These are phyloP conservation scores for Rhododendron kiyosumense DNA, from an alignment of 148 eudicot species.

Conservation along the genomic window DNA sequence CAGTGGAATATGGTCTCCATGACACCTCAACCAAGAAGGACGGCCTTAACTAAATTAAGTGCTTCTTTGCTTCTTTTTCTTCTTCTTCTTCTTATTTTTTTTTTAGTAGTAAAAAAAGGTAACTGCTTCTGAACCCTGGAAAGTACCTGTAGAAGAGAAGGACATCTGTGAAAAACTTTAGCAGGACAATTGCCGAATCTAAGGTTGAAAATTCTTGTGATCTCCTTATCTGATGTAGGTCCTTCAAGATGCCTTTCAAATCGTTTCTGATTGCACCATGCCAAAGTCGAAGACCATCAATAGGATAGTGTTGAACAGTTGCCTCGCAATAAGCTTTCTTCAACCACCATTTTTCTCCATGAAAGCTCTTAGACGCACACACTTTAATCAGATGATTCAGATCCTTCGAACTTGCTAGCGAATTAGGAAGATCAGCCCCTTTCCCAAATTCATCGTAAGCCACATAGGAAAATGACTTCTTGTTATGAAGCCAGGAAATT, in stretches of 20 bases:
- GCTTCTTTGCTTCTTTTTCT: background rate
- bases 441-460: conserved; percentile 18
- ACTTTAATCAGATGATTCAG: conserved; percentile 4
- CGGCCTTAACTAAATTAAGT: background rate
- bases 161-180: conserved; percentile 66
- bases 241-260: conserved; percentile 41
- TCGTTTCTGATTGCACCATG: conserved; percentile 58
- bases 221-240: conserved; percentile 42
- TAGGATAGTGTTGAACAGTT: conserved; percentile 25
- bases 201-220: conserved; percentile 34
- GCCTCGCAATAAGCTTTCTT: conserved; percentile 13
- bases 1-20: background rate
- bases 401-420: conserved; percentile 27
- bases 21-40: conserved; percentile 9
- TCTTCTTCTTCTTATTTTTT: no score
- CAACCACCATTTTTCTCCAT: conserved; percentile 19
- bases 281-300: conserved; percentile 56
- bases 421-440: conserved; percentile 27
- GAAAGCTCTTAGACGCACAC: conserved; percentile 20
- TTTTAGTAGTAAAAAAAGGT: background rate
- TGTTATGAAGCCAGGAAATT: conserved; percentile 57
- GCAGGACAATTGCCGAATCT: conserved; percentile 36
- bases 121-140: background rate
- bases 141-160: conserved; percentile 69
- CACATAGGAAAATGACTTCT: conserved; percentile 20